These are phyloP conservation scores for Cunninghamia lanceolata DNA, from an alignment of 75 land plant species.

Conservation along the genomic window DNA sequence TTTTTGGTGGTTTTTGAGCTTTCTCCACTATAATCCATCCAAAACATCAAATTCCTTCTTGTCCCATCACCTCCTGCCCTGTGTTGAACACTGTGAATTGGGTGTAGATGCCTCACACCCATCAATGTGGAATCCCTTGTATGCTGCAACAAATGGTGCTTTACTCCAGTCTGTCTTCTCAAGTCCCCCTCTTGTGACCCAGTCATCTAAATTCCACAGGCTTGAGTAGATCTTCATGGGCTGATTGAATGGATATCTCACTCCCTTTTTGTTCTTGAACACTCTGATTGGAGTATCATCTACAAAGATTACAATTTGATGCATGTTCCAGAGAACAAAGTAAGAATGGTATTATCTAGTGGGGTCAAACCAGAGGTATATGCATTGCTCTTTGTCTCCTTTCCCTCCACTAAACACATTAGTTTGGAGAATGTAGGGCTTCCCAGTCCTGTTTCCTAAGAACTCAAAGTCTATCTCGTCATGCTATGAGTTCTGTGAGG, in stretches of 20 bases:
- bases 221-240: no score
- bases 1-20: slow-evolving; percentile 18
- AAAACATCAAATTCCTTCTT: no score
- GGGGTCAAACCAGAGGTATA: slow-evolving; percentile 81
- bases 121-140: no score
- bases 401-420: no score
- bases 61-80: slow-evolving; percentile 46
- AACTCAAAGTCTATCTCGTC: slow-evolving; percentile 82
- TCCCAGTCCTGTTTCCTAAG: no score
- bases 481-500: slow-evolving; percentile 61
- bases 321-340: slow-evolving; percentile 64
- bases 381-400: no score
- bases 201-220: slow-evolving; percentile 63
- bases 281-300: slow-evolving; percentile 55
- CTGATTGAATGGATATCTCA: no score
- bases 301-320: no score
- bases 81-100: slow-evolving; percentile 33
- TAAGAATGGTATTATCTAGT: slow-evolving; percentile 54
- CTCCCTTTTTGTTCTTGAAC: slow-evolving; percentile 48
- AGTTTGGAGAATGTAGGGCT: no score
- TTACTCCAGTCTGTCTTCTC: slow-evolving; percentile 54
- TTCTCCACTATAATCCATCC: no score
- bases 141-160: no score
- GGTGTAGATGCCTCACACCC: slow-evolving; percentile 34
- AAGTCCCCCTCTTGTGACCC: slow-evolving; percentile 53